A percentile compares a stretch with the other conserved stretches of the same genome.
phyloP scores from a whole-genome alignment of 2,329 filamentous ascomycete species.

The Emmonsiellopsis sp. region DNA sequence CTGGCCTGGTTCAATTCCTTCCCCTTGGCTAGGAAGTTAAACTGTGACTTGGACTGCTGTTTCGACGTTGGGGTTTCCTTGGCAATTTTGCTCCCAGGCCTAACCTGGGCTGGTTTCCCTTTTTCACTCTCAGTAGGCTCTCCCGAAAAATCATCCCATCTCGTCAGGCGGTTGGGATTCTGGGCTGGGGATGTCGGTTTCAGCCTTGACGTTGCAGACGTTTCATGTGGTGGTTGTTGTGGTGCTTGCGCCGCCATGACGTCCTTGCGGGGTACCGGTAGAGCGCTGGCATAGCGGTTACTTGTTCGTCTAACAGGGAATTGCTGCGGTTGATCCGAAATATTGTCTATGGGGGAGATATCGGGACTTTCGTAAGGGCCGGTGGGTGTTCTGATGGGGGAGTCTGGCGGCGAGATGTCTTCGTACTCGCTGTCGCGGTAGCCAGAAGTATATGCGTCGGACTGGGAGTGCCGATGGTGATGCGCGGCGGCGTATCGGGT shows the following conservation, averaged over 20 bases:
- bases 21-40: conserved; percentile 23
- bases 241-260: conserved; percentile 16
- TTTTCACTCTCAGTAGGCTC: conserved; percentile 52
- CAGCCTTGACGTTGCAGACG: conserved; percentile 9
- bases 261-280: conserved; percentile 22
- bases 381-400: conserved; percentile 23
- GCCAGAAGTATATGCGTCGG: not conserved
- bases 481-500: conserved; percentile 9
- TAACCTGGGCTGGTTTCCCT: conserved; percentile 49
- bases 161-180: conserved; percentile 13
- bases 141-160: conserved; percentile 59
- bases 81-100: conserved; percentile 37
- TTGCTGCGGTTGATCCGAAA: conserved; percentile 9
- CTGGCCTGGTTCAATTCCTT: conserved; percentile 31
- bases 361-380: conserved; percentile 20
- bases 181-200: conserved; percentile 13
- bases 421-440: conserved; percentile 18
- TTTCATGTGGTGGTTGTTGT: conserved; percentile 7
- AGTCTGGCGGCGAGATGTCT: conserved; percentile 40
- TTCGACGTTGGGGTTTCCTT: conserved; percentile 18
- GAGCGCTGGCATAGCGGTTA: conserved; percentile 18
- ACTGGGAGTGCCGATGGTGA: conserved; percentile 2
- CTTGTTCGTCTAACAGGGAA: conserved; percentile 11
- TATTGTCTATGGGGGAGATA: conserved; percentile 35
- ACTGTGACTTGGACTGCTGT: conserved; percentile 18